Conservation (phyloP, 1,139 yeast species). For the Eremothecium cymbalariae region DNA sequence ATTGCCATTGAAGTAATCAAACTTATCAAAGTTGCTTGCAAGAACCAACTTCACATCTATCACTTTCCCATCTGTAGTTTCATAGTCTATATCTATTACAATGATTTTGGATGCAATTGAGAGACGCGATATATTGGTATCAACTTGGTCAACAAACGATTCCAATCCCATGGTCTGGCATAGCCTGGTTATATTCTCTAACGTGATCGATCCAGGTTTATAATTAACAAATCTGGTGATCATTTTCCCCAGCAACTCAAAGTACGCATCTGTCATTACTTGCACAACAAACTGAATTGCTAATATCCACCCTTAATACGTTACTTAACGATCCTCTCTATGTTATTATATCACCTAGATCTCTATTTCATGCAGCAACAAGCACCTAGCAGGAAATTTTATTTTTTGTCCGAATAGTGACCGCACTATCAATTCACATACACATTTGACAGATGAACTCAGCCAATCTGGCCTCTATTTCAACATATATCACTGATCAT, state of each 20-base stretch:
- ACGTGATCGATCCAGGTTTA: conserved; percentile 30
- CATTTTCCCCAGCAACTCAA: conserved; percentile 24
- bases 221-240: conserved; percentile 27
- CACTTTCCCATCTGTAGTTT: conserved; percentile 21
- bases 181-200: conserved; percentile 30
- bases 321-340: too few relatives aligned
- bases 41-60: conserved; percentile 31
- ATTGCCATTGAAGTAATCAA: conserved; percentile 26
- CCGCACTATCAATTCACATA: too few relatives aligned
- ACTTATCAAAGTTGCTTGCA: conserved; percentile 32
- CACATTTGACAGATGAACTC: too few relatives aligned
- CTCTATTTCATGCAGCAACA: too few relatives aligned
- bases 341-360: too few relatives aligned
- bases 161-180: conserved; percentile 32
- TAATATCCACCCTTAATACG: too few relatives aligned
- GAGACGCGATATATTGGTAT: conserved; percentile 22
- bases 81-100: conserved; percentile 33
- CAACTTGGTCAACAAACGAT: conserved; percentile 31
- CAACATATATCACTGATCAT: too few relatives aligned
- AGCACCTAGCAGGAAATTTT: too few relatives aligned
- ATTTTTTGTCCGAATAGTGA: too few relatives aligned
- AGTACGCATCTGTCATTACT: conserved; percentile 24
- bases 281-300: too few relatives aligned
- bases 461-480: too few relatives aligned
- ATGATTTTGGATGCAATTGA: conserved; percentile 33